phyloP scores from a whole-genome alignment of 495 filamentous ascomycete genomes.

The Talaromyces ruber region DNA sequence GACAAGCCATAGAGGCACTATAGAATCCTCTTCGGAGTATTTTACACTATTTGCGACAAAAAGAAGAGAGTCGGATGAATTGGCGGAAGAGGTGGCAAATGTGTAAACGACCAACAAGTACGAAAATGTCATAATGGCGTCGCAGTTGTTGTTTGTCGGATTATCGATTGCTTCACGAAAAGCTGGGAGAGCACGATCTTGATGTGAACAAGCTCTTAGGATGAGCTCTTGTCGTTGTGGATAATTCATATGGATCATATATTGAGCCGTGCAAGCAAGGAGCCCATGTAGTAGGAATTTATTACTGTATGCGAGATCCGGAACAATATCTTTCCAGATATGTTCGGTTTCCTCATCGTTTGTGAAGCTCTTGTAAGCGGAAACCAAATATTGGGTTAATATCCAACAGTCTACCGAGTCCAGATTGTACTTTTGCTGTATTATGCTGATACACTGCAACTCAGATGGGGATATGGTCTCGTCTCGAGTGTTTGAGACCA shows the following conservation, averaged over 20 bases:
- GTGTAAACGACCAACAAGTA: constrained; percentile 26
- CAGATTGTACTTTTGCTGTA: constrained; percentile 2
- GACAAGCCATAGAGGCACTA: constrained; percentile 13
- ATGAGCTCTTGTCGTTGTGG: constrained; percentile 9
- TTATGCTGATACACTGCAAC: not conserved
- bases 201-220: constrained; percentile 16
- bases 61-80: constrained; percentile 7
- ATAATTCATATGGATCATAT: constrained; percentile 17
- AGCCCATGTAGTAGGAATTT: constrained; percentile 27
- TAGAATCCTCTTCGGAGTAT: not conserved
- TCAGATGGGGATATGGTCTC: not conserved
- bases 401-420: constrained; percentile 8
- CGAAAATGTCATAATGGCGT: constrained; percentile 26
- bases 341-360: constrained; percentile 7
- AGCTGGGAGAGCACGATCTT: constrained; percentile 20
- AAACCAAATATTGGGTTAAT: constrained; percentile 13
- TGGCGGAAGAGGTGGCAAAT: constrained; percentile 5
- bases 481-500: not conserved
- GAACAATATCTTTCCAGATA: constrained; percentile 15
- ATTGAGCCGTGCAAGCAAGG: constrained; percentile 23
- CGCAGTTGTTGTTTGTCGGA: constrained; percentile 16
- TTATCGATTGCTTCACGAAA: constrained; percentile 21
- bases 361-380: constrained; percentile 13
- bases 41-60: constrained; percentile 4
- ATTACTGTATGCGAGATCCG: constrained; percentile 12